phyloP scores from a whole-genome alignment of 257 asterid species.

The Lycium barbarum region DNA sequence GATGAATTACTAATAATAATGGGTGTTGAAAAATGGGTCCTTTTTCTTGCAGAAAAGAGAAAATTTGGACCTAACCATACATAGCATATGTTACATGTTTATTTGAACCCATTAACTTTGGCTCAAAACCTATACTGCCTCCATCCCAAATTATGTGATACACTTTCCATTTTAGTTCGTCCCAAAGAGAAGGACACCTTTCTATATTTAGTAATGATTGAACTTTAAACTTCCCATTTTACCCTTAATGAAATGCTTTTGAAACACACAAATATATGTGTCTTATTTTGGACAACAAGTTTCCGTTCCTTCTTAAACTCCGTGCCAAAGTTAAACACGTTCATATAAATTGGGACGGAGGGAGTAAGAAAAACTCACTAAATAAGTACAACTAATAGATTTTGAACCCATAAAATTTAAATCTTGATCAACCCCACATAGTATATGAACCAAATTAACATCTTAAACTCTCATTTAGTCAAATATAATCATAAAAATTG shows the following conservation, averaged over 20 bases:
- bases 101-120: too few relatives aligned
- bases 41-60: slow-evolving; percentile 35
- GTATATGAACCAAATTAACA: neutral
- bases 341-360: too few relatives aligned
- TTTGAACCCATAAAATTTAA: neutral
- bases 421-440: neutral
- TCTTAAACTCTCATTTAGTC: neutral
- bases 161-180: too few relatives aligned
- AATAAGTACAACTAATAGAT: neutral
- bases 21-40: slow-evolving; percentile 34
- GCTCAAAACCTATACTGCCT: neutral
- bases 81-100: neutral
- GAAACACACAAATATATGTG: too few relatives aligned
- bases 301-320: too few relatives aligned
- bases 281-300: too few relatives aligned
- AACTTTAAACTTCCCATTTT: too few relatives aligned
- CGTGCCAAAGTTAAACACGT: too few relatives aligned
- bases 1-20: slow-evolving; percentile 17
- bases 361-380: neutral
- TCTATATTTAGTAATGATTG: too few relatives aligned
- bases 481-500: neutral
- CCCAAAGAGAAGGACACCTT: too few relatives aligned
- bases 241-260: too few relatives aligned
- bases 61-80: slow-evolving; percentile 25
- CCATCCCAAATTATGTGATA: too few relatives aligned